phyloP scores from a whole-genome alignment of 345 rosid species.

The Salix suchowensis region DNA sequence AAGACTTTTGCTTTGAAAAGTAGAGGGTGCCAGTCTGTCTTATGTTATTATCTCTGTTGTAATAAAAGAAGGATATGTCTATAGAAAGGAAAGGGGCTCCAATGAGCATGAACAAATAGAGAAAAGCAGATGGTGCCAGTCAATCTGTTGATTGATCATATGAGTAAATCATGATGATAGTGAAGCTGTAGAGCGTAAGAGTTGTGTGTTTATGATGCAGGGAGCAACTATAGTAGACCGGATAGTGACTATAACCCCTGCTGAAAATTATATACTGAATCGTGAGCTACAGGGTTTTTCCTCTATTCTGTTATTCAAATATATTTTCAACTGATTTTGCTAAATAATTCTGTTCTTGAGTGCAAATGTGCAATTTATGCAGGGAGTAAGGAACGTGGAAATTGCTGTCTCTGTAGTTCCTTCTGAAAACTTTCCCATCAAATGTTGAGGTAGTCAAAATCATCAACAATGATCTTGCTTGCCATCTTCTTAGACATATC shows the following conservation, averaged over 20 bases:
- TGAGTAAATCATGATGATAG: neutral
- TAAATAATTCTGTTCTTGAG: slow-evolving; percentile 7
- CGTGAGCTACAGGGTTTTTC: slow-evolving; percentile 45
- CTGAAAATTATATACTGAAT: slow-evolving; percentile 58
- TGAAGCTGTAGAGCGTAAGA: neutral
- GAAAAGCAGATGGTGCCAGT: too few relatives aligned
- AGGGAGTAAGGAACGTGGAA: slow-evolving; percentile 56
- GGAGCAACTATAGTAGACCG: slow-evolving; percentile 91
- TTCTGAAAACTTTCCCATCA: slow-evolving; percentile 20
- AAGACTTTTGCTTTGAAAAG: neutral
- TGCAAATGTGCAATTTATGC: slow-evolving; percentile 29
- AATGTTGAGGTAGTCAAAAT: slow-evolving; percentile 46
- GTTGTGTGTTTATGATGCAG: slow-evolving; percentile 32
- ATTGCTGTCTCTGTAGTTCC: slow-evolving; percentile 34
- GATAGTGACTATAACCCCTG: slow-evolving; percentile 61
- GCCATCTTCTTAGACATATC: neutral
- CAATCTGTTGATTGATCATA: neutral
- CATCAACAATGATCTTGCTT: neutral
- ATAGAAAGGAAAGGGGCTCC: neutral
- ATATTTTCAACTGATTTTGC: slow-evolving; percentile 8
- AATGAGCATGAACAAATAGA: too few relatives aligned
- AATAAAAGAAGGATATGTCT: neutral
- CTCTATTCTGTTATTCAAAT: slow-evolving; percentile 1
- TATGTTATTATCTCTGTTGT: neutral
- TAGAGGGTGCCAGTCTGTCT: neutral